Evolutionary conservation across 192 early-diverging fungal genomes (phyloP).

Genomic region (Linnemannia elongata): DNA sequence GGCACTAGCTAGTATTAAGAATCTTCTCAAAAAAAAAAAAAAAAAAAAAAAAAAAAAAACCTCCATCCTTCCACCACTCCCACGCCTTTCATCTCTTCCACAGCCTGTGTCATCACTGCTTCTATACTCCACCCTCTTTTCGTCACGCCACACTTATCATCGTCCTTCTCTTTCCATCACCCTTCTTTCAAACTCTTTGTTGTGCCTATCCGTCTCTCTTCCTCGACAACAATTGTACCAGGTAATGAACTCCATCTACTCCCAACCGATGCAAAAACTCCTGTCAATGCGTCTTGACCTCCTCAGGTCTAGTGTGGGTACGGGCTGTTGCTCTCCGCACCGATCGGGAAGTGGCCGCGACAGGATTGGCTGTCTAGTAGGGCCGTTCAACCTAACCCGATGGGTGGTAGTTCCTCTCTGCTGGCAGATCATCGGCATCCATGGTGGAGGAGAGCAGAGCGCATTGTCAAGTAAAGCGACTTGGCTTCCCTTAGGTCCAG

Average conservation of each 20-base stretch:
- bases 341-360: constrained; percentile 41
- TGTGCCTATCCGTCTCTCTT: no score
- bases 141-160: no score
- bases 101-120: no score
- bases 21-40: no score
- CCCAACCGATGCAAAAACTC: constrained; percentile 40
- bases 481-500: constrained; percentile 31
- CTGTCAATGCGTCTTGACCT: constrained; percentile 34
- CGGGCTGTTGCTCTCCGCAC: constrained; percentile 32
- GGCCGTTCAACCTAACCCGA: constrained; percentile 46
- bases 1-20: no score
- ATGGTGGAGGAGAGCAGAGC: constrained; percentile 30
- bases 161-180: no score
- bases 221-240: not conserved
- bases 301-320: constrained; percentile 42
- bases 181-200: no score
- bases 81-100: no score
- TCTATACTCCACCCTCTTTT: no score
- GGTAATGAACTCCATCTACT: constrained; percentile 32
- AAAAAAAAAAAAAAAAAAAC: no score
- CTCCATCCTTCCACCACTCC: no score
- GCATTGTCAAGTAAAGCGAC: constrained; percentile 27
- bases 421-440: constrained; percentile 26
- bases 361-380: constrained; percentile 34
- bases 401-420: constrained; percentile 26